These are phyloP conservation scores for Orbilia blumenaviensis DNA, from an alignment of 2,329 filamentous ascomycete species.

Conservation along the genomic window DNA sequence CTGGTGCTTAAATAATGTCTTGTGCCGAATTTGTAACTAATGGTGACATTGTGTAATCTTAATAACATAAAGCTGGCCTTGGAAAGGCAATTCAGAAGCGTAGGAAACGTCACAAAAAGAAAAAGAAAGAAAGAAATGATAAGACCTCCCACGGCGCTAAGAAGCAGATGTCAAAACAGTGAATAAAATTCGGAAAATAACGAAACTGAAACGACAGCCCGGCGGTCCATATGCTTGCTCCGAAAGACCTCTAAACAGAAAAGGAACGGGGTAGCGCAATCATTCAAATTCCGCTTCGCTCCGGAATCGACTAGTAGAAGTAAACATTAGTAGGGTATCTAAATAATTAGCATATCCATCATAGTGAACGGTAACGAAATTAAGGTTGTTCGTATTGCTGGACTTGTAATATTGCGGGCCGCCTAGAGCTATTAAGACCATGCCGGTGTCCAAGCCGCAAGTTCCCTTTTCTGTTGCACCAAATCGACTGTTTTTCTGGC, in stretches of 20 bases:
- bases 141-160: constrained; percentile 15
- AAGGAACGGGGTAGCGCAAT: background rate
- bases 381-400: background rate
- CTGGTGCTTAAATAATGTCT: background rate
- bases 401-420: background rate
- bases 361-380: background rate
- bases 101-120: background rate
- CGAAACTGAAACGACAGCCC: background rate
- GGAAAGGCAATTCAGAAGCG: background rate
- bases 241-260: constrained; percentile 26
- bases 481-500: constrained; percentile 22
- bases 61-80: constrained; percentile 50
- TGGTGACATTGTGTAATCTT: constrained; percentile 32
- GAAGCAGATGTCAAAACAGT: constrained; percentile 1
- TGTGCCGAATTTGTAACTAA: constrained; percentile 3
- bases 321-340: constrained; percentile 39
- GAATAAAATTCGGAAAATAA: background rate
- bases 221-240: background rate
- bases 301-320: constrained; percentile 1
- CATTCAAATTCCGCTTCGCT: background rate
- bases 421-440: constrained; percentile 16
- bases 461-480: constrained; percentile 30
- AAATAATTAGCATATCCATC: constrained; percentile 8
- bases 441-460: constrained; percentile 42
- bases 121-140: background rate